These are phyloP conservation scores for Neurospora intermedia DNA, from an alignment of 495 filamentous ascomycete genomes.

Conservation along the genomic window DNA sequence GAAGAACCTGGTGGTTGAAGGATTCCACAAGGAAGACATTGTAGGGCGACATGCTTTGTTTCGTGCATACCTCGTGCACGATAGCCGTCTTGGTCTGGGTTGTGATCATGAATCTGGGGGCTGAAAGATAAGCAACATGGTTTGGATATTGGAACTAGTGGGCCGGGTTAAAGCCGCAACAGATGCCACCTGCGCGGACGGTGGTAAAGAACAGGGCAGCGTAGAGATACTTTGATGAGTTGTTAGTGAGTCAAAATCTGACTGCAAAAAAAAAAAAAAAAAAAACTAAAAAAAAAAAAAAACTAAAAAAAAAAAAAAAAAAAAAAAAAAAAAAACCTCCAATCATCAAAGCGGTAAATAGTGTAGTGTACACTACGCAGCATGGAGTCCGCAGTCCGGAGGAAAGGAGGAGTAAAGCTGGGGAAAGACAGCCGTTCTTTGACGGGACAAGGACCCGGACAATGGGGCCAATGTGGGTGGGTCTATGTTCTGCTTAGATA, in stretches of 20 bases:
- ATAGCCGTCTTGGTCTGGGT: not conserved
- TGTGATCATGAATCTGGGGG: slow-evolving; percentile 2
- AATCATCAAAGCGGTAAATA: not conserved
- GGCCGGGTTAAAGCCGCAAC: slow-evolving; percentile 1
- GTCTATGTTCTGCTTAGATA: not conserved
- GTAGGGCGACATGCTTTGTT: not conserved
- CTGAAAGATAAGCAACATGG: slow-evolving; percentile 1
- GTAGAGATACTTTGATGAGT: slow-evolving; percentile 1
- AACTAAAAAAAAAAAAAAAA: not conserved
- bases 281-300: too few relatives aligned
- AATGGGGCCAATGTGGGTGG: not conserved
- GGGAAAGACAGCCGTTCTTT: not conserved
- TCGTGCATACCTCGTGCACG: not conserved
- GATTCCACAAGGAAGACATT: not conserved
- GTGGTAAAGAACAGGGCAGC: slow-evolving; percentile 2
- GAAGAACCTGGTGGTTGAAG: not conserved
- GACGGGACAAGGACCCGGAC: not conserved
- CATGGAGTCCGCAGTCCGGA: not conserved
- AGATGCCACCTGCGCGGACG: slow-evolving; percentile 5
- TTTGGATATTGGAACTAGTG: slow-evolving; percentile 1
- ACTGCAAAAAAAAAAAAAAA: not conserved
- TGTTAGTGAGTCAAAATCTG: not conserved
- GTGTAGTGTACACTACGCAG: too few relatives aligned
- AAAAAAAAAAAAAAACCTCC: not conserved
- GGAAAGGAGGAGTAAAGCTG: not conserved